Base-by-base conservation (phyloP, 2,329 filamentous ascomycete species). In the Cercospora nicotianae region DNA sequence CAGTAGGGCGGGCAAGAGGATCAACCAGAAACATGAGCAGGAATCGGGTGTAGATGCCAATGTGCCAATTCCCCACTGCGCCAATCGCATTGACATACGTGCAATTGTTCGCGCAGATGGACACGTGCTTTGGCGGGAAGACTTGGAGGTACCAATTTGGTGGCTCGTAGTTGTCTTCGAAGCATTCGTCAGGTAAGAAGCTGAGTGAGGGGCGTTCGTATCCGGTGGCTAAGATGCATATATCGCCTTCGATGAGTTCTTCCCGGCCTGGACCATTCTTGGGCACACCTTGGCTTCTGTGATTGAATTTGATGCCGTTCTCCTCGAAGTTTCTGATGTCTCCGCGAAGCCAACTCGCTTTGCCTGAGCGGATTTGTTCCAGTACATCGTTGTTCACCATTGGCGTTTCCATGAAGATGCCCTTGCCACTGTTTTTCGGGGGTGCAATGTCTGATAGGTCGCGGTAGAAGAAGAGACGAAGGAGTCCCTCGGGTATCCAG, bases 111-210 rank as follows among this genome's bases (percentile, higher is more conserved):
- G 89, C 90, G 70, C 90, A 93, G 59, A 96, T 85, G 36, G 87
- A 89, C 0, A 90, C 87, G 72, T 94, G 90, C 3, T 82, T 79
- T 0, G 92, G 91, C 4, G 93, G 92, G 80, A 96, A 96, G 0
- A 91, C 91, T 78, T 96, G 92, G 0, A 96, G 85, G 73, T 95
- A 96, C 93, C 93, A 96, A 77, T 92, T 93, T 0, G 93, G 93
- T 1, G 92, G 91, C 0, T 83, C 82, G 73, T 95, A 96, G 0
- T 90, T 89, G 69, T 91, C 86, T 9, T 86, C 77, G 76, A 95
- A 95, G 74, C 87, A 89, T 63, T 92, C 87, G 0, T 87, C 81
- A 0, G 92, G 92, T 0, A 96, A 82, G 78, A 96, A 95, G 10
- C 82, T 83, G 0, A 96, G 84, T 3, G 86, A 87, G 0, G 93